Conservation (phyloP, 75 land plant genomes). For the Sequoia sempervirens region DNA sequence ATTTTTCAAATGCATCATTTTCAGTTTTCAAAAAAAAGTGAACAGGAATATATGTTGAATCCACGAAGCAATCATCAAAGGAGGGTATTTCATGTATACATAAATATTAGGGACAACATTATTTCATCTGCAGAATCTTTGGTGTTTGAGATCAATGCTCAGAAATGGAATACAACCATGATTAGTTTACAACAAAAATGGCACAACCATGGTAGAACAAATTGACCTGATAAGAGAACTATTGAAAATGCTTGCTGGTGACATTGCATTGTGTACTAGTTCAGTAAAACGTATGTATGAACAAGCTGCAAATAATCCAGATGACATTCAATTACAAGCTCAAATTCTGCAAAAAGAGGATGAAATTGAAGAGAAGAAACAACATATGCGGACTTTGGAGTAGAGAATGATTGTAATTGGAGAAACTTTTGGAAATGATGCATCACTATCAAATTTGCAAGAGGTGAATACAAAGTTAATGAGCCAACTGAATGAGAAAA, state of each 20-base stretch:
- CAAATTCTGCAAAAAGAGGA: slow-evolving; percentile 74
- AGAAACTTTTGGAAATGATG: slow-evolving; percentile 59
- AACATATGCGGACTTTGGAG: slow-evolving; percentile 69
- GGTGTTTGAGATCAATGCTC: too few species aligned
- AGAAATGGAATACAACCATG: too few species aligned
- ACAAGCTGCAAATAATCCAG: slow-evolving; percentile 65
- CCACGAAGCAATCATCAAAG: too few species aligned
- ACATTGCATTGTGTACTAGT: slow-evolving; percentile 77
- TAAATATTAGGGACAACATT: too few species aligned
- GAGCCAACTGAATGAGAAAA: slow-evolving; percentile 81
- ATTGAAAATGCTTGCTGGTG: slow-evolving; percentile 90
- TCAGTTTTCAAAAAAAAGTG: too few species aligned
- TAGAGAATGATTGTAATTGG: slow-evolving; percentile 61
- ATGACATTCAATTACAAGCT: slow-evolving; percentile 54
- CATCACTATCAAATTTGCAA: slow-evolving; percentile 81
- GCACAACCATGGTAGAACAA: slow-evolving; percentile 80
- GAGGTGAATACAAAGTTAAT: slow-evolving; percentile 82
- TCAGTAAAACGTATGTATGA: slow-evolving; percentile 79
- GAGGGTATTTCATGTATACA: too few species aligned
- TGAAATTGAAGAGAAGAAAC: slow-evolving; percentile 78
- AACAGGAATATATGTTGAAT: too few species aligned
- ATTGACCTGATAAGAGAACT: slow-evolving; percentile 85
- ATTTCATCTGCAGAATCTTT: too few species aligned
- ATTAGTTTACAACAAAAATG: too few species aligned
- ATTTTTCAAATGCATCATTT: too few species aligned